Base-by-base conservation (phyloP, 2,329 filamentous ascomycete genomes). In the Cercospora nicotianae region DNA sequence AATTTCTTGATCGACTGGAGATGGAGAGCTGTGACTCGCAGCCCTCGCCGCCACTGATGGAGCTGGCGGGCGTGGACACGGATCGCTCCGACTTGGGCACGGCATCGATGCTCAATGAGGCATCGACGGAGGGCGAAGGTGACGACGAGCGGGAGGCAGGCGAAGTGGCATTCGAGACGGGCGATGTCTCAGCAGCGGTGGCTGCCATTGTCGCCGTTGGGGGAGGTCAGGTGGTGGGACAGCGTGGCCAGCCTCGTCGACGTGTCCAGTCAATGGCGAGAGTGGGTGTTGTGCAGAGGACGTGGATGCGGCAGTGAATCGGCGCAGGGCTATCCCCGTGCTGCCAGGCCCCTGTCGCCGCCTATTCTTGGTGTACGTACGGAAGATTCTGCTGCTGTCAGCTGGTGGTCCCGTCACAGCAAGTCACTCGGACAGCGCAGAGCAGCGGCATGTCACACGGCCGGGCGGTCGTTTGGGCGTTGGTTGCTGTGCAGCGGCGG, bases 91-190 rank as follows among this genome's bases (percentile, higher is more conserved):
- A 65, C 66, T 84, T 82, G 12, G 87, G 83, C 55, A 85, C 84
- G 51, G 87, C 82, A 48, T 87, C 85, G 66, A 91, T 82, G 65
- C 90, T 87, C 45, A 86, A 83, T n/a, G 85, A 86, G 6, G 90
- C 90, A 18, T 85, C 83, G 18, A 83, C 80, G 74, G 88, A 87
- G 42, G 88, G 88, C 61, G 89, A 87, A n/a, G 90, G 89, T 39
- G 90, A 91, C 67, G 83, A 83, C 72, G 83, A 82, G 74, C 84
- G 85, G 55, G 72, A 70, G 26, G 70, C 67, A 16, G 75, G 76
- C 42, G 42, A 74, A 61, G 71, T 68, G 42, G 72, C 69, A 64
- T 64, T 75, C 74, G 71, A 76, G 65, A 63, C 72, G 57, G 68
- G 75, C 66, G 70, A 72, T 58, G 62, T 64, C 62, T 64, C 62